Evolutionary conservation across 208 protist genomes (phyloP).

Genomic region (Naegleria gruberi): DNA sequence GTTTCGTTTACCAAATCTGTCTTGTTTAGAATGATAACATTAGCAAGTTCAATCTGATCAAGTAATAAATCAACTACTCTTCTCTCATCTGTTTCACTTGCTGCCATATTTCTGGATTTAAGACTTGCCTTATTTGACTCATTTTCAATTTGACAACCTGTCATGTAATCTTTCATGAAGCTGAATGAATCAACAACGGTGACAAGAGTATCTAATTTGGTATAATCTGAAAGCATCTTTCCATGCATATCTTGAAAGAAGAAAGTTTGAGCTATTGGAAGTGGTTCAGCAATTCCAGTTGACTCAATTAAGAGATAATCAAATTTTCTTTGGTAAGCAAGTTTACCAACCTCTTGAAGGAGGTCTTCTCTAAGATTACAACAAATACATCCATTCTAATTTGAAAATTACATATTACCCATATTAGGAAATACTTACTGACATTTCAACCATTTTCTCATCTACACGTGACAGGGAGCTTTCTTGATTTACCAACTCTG

Average conservation of each 20-base stretch:
- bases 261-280: constrained; percentile 44
- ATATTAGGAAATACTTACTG: too few species aligned
- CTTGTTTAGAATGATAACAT: constrained; percentile 76
- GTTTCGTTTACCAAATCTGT: constrained; percentile 47
- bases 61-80: neutral
- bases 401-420: too few species aligned
- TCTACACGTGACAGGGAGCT: constrained; percentile 28
- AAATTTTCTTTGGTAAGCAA: constrained; percentile 44
- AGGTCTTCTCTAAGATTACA: constrained; percentile 63
- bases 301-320: constrained; percentile 65
- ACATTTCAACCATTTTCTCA: constrained; percentile 45
- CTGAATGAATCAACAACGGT: constrained; percentile 51
- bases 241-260: neutral
- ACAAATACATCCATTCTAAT: constrained; percentile 61
- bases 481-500: constrained; percentile 37
- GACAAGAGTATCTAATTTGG: constrained; percentile 51
- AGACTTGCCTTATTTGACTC: too few species aligned
- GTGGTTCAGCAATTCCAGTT: constrained; percentile 53
- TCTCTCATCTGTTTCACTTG: constrained; percentile 23
- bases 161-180: constrained; percentile 39
- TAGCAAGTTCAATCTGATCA: constrained; percentile 68
- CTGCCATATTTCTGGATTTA: neutral
- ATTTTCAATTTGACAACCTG: constrained; percentile 31
- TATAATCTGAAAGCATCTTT: constrained; percentile 1
- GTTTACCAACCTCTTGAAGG: constrained; percentile 44